Evolutionary conservation across 345 rosid genomes (phyloP), one percentile per base, ranked within the genome.

Genomic region (Arabis hirsuta): DNA sequence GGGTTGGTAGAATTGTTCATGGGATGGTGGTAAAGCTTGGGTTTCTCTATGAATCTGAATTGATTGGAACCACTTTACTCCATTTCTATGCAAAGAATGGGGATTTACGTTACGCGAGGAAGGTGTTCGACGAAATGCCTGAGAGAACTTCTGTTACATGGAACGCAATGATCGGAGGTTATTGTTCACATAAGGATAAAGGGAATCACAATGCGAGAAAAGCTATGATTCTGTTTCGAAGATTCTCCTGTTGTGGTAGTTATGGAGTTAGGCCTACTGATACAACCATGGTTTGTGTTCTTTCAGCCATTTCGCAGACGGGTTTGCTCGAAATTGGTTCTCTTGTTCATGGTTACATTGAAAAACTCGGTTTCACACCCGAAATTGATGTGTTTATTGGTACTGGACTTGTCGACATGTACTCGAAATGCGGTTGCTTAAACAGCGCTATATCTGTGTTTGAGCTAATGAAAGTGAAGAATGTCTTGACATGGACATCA

Each of bases 121-220:
- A 63, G 9, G 77, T 86, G 89, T 88, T 86, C 55, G 90, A 88
- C 58, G 86, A 86, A 86, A 88, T 86, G 89, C 14, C 84, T 5
- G 29, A 65, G 45, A 82, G 81, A 80, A 86, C 80, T 45, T 75
- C 67, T 29, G 83, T 76, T 48, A 81, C 91, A 4, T 86, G 91
- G 91, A 85, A 85, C 56, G 86, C 90, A 1, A 82, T 86, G 88
- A 81, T 86, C 43, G 78, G 68, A 6, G 95, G 84, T 31, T 86
- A 81, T 59, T 78, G 85, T 65, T 85, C 86, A 22, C 84, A 41
- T 65, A 82, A 66, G 64, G 83, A 72, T 10, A 85, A 68, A 62
- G 81, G 66, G 14, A 77, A 73, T 41, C 62, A 76, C 39, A 80
- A 57, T 71, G 83, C 86, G 1, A 52, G 54, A 6, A 72, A 75